Evolutionary conservation across 1,139 yeast genomes (phyloP), one percentile per base, ranked within the genome.

Genomic region (Yamadazyma dushanensis): DNA sequence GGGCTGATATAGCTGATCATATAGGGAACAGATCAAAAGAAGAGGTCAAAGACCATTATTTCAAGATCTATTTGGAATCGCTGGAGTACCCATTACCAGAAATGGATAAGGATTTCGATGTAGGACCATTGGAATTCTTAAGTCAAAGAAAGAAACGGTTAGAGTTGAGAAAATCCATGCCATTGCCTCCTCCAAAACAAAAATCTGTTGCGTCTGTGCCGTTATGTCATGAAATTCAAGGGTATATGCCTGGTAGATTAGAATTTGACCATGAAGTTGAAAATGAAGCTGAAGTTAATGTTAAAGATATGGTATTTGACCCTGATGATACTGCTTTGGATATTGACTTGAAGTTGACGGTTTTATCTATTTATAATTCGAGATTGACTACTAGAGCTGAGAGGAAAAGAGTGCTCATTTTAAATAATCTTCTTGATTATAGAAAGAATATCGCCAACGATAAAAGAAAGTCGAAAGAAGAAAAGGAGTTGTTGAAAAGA

Each of bases 241-340:
- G 97, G 3, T 92, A 83, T 57, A 92, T 94, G 99, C 99, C 99
- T 24, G 99, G 98, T 32, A 78, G 98, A 51, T 69, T 92, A 45
- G 99, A 92, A 58, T 92, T 92, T 60, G 99, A 92, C 54, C 87
- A 83, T 41, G 99, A 92, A 57, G 89, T 86, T 26, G 98, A 94
- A 57, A 92, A 92, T 54, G 99, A 92, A 36, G 98, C 98, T 0
- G 99, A 92, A 60, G 73, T 84, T 38, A 82, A 95, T 0, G 88
- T 92, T 25, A 94, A 92, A 57, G 98, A 94, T 57, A 87, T 92
- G 92, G 76, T 84, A 6, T 92, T 94, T 54, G 97, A 92, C 51
- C 88, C 94, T 0, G 97, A 92, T 45, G 98, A 92, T 53, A 80
- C 82, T 43, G 80, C 83, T 19, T 80, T 83, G 34, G 98, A 92